These are phyloP conservation scores for Beauveria sp. DNA, from an alignment of 2,329 filamentous ascomycete genomes.

Conservation along the genomic window DNA sequence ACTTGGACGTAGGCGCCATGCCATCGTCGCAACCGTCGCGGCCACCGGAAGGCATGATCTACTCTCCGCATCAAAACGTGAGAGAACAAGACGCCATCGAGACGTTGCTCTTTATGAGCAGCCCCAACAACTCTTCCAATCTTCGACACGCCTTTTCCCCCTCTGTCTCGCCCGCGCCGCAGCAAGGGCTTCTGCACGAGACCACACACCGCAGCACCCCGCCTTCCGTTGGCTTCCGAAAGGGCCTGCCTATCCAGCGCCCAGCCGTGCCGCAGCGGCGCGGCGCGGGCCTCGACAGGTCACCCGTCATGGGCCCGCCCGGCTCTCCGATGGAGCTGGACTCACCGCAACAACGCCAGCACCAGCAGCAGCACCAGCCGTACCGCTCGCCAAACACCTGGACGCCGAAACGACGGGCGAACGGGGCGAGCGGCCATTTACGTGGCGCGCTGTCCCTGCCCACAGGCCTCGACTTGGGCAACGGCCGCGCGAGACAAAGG, in stretches of 20 bases:
- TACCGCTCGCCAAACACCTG: slow-evolving; percentile 23
- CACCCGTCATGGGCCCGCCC: slow-evolving; percentile 27
- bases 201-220: slow-evolving; percentile 22
- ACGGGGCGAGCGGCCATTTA: slow-evolving; percentile 30
- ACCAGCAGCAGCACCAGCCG: slow-evolving; percentile 14
- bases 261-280: slow-evolving; percentile 35
- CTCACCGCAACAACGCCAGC: slow-evolving; percentile 22
- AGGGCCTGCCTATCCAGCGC: slow-evolving; percentile 43
- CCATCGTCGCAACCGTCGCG: slow-evolving; percentile 28
- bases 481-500: slow-evolving; percentile 27
- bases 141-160: slow-evolving; percentile 48
- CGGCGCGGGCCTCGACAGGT: slow-evolving; percentile 40
- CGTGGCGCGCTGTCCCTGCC: slow-evolving; percentile 40
- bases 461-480: slow-evolving; percentile 37
- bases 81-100: slow-evolving; percentile 78
- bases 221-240: slow-evolving; percentile 43
- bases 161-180: slow-evolving; percentile 28
- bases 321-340: slow-evolving; percentile 41
- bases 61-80: slow-evolving; percentile 57
- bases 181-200: slow-evolving; percentile 13
- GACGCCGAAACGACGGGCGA: slow-evolving; percentile 36
- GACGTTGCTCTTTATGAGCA: slow-evolving; percentile 74
- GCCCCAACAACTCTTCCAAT: slow-evolving; percentile 62
- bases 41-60: slow-evolving; percentile 47
- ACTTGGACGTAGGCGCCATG: slow-evolving; percentile 31